phyloP scores from a whole-genome alignment of 176 grass and related monocot genomes.

The Olyra latifolia region DNA sequence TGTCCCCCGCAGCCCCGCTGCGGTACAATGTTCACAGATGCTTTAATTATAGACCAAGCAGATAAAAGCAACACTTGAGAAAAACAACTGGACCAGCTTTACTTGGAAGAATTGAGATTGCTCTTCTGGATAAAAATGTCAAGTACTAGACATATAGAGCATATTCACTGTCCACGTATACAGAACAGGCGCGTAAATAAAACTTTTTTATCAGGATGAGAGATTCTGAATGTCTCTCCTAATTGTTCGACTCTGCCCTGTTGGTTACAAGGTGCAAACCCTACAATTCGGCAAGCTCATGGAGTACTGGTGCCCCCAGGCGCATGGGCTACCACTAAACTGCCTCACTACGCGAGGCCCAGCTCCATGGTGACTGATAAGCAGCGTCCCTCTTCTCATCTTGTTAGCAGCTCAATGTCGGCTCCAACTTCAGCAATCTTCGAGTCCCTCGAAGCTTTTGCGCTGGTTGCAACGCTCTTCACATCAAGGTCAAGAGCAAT shows the following conservation, averaged over 20 bases:
- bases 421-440: constrained; percentile 83
- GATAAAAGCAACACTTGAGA: not conserved
- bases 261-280: constrained; percentile 20
- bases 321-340: not conserved
- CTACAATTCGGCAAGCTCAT: not conserved
- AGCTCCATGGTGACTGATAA: not conserved
- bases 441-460: constrained; percentile 63
- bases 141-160: not conserved
- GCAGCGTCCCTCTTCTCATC: constrained; percentile 27
- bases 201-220: not conserved
- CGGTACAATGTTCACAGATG: not conserved
- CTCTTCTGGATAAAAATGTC: not conserved
- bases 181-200: not conserved
- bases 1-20: not conserved
- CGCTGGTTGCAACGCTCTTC: constrained; percentile 60
- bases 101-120: not conserved
- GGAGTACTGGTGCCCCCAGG: not conserved
- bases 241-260: not conserved
- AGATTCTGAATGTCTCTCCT: not conserved
- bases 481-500: constrained; percentile 93
- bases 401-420: constrained; percentile 77
- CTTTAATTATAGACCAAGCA: not conserved
- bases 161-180: not conserved
- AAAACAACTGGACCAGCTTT: not conserved
- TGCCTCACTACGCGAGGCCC: not conserved